A percentile compares a stretch with the other conserved stretches of the same genome.
Evolutionary conservation across 2,329 filamentous ascomycete genomes (phyloP).

Genomic region (Colletotrichum chrysophilum): DNA sequence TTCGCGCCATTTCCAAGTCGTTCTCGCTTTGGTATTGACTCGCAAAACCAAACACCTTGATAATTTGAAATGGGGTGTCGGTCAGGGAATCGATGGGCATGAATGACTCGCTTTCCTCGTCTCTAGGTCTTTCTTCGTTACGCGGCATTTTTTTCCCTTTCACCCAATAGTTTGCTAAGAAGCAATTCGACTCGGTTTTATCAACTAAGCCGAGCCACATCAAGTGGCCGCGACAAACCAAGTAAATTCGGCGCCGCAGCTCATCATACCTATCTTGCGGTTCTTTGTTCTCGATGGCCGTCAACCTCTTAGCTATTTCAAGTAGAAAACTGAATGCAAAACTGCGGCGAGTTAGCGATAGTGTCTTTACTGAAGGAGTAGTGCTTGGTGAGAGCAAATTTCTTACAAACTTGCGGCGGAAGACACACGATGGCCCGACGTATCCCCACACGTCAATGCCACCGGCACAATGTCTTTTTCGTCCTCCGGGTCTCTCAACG

Average conservation of each 20-base stretch:
- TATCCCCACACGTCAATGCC: background rate
- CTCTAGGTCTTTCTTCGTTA: too few species aligned
- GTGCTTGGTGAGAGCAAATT: background rate
- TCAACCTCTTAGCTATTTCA: background rate
- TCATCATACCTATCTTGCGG: too few species aligned
- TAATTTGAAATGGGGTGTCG: background rate
- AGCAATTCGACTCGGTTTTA: background rate
- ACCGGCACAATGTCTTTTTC: background rate
- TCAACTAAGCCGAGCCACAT: background rate
- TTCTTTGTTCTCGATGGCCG: too few species aligned
- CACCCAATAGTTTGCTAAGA: background rate
- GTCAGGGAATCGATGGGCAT: background rate
- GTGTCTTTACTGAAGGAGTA: too few species aligned
- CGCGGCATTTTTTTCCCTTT: accelerated
- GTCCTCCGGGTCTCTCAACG: accelerated
- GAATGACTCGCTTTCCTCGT: background rate
- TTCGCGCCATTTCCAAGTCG: too few species aligned
- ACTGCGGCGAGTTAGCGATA: background rate
- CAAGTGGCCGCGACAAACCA: background rate
- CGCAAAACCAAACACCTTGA: background rate
- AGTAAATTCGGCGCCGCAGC: background rate
- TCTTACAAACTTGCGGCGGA: background rate
- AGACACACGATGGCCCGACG: background rate
- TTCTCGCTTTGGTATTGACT: background rate
- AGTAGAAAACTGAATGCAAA: background rate